Evolutionary conservation across 768 basidiomycete species (phyloP), one percentile per base, ranked within the genome.

Genomic region (Leccinum obscurum): DNA sequence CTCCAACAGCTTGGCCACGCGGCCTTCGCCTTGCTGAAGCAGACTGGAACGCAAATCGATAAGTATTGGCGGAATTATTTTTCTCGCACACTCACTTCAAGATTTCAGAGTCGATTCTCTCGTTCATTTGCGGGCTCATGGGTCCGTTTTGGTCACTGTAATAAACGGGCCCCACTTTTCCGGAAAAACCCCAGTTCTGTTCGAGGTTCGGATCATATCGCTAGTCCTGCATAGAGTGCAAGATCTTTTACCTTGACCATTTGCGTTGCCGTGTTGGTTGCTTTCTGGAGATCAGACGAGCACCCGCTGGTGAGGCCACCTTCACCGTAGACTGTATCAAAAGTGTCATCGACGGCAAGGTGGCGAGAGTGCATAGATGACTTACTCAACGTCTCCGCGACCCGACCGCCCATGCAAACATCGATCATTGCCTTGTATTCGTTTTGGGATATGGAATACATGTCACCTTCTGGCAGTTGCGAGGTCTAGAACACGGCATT

Each of bases 241-340:
- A 39, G 1, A 1, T 17, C 4, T 65, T 82, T 73, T 72, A 93
- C 94, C 82, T 91, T 89, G 64, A 98, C 93, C 95, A 98, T 97
- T 32, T 82, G 77, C 6, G 84, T 80, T 9, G 95, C 95, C 17
- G 87, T 89, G 52, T 80, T 73, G 4, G 93, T 97, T 5, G 95
- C 97, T 49, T 81, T 79, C 63, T 78, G 78, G 55, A 99, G 84
- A 75, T 99, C 95, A 62, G 90, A 93, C 57, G 89, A 90, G 52
- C 93, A 94, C 22, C 96, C 96, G 64, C 92, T 95, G 17, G 94
- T 93, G 46, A 97, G 86, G 66, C 90, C 88, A 55, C 95, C 91
- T 60, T 83, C 73, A 4, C 95, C 95, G 70, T 93, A 96, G 61
- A 96, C 92, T 93, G 63, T 20, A 15, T 53, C 58, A 55, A 17